Base-by-base conservation (phyloP, 2,329 filamentous ascomycete species). In the Penicillium sp. region DNA sequence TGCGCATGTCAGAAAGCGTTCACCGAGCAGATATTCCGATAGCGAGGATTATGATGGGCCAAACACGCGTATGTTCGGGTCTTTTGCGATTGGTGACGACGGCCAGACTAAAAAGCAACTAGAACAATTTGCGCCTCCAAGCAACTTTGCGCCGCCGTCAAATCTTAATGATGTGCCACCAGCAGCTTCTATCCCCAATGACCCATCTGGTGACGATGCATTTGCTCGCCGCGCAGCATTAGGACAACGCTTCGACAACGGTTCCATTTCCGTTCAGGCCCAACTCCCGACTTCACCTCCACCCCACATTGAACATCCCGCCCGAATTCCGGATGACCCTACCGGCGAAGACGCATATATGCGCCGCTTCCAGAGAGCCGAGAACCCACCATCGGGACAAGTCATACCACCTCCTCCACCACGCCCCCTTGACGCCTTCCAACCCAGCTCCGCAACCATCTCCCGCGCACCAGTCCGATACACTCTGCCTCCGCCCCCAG, bases 401-500 rank as follows among this genome's bases (percentile, higher is more conserved):
- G 57, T 63, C 45, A 58, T 69, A 47, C 63, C 72, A 3, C 67
- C 69, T 29, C 67, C 69, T 40, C 67, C 67, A 45, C 62, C 72
- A 17, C 74, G 73, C 4, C 74, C 78, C 29, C 73, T 78, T 4
- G 70, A 77, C 8, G 62, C 73, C 5, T 67, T 78, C 40, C 73
- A 78, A 46, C 70, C 73, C 25, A 66, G 72, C 42, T 70, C 80
- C n/a, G 79, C 83, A 12, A 87, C 85, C 8, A 93, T 95, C 71
- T 90, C 90, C 42, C 85, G 88, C 42, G 88, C 89, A 0, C 90
- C 92, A 1, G 85, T 96, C 12, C 88, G 87, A 62, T 96, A 96
- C 73, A 81, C 78, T 57, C 71, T 82, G 40, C 81, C 82, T 4
- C 75, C 80, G 12, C 75, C 82, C 10, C 80, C 82, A 31, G 76